Conservation (phyloP, 139 green algal species). For the Raphidocelis subcapitata region DNA sequence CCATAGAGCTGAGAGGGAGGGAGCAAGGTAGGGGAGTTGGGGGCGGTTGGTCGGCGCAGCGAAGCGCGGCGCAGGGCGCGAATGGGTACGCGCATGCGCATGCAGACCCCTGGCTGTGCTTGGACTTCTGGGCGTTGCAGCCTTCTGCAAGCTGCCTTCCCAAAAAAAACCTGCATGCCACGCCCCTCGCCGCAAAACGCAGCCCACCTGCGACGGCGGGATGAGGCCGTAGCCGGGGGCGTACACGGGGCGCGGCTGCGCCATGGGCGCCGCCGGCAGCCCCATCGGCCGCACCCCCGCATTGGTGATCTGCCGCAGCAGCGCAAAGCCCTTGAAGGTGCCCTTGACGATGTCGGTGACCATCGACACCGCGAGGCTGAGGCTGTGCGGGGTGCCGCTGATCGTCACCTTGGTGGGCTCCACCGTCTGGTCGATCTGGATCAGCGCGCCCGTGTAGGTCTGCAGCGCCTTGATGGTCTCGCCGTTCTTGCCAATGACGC, state of each 20-base stretch:
- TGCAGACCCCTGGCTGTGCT: too few species aligned
- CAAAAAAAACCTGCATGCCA: too few species aligned
- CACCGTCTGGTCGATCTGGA: constrained; percentile 56
- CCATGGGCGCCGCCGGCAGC: constrained; percentile 20
- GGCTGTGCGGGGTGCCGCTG: constrained; percentile 43
- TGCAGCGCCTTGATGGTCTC: constrained; percentile 92
- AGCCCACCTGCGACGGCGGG: constrained; percentile 53
- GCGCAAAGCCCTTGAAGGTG: constrained; percentile 67
- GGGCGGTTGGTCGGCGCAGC: too few species aligned
- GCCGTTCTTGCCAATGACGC: constrained; percentile 90
- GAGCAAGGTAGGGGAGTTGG: too few species aligned
- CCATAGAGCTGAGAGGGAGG: constrained; percentile 17
- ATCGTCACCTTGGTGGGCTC: constrained; percentile 54
- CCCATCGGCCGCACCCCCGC: not conserved
- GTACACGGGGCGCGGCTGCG: constrained; percentile 40
- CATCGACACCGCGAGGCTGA: constrained; percentile 50
- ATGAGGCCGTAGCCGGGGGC: constrained; percentile 63
- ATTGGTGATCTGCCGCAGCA: constrained; percentile 54
- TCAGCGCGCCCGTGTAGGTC: constrained; percentile 76
- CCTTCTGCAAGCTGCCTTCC: too few species aligned
- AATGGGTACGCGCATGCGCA: too few species aligned
- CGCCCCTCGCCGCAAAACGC: too few species aligned
- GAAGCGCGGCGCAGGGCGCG: too few species aligned
- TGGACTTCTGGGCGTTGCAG: too few species aligned
- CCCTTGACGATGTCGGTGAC: constrained; percentile 64